These are phyloP conservation scores for Cadophora malorum DNA, from an alignment of 2,329 filamentous ascomycete genomes.

Conservation along the genomic window DNA sequence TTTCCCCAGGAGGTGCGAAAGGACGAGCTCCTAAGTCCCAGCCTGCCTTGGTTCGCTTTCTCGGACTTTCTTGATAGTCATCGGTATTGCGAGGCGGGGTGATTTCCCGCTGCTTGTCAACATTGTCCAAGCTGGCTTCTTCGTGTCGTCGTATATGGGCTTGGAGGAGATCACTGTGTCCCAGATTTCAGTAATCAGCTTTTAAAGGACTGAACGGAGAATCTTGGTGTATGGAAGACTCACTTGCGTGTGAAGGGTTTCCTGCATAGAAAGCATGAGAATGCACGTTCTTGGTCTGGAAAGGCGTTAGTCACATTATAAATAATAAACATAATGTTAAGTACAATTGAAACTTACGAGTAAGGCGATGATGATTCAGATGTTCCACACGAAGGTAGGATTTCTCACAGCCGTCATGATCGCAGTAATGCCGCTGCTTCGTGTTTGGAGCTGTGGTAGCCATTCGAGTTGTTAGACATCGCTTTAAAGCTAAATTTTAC, in stretches of 20 bases:
- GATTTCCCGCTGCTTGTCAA: background rate
- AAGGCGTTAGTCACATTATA: background rate
- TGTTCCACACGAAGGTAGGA: background rate
- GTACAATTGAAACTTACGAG: background rate
- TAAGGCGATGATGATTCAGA: slow-evolving; percentile 8
- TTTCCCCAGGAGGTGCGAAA: slow-evolving; percentile 2
- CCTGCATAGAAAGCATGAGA: background rate
- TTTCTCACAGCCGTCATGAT: background rate
- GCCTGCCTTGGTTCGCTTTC: background rate
- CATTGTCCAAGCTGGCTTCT: background rate
- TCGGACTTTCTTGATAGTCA: background rate
- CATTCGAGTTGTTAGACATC: background rate
- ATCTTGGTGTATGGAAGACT: no score
- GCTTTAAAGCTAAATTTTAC: background rate
- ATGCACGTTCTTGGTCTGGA: slow-evolving; percentile 7
- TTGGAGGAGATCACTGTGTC: background rate
- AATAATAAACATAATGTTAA: background rate
- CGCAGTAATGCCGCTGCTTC: background rate
- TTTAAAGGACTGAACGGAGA: no score
- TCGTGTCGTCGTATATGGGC: background rate
- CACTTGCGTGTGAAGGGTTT: slow-evolving; percentile 5
- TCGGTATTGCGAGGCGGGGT: background rate
- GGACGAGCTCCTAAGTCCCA: slow-evolving; percentile 3
- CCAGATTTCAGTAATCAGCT: no score
- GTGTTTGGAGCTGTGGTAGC: background rate